These are phyloP conservation scores for Conringia planisiliqua DNA, from an alignment of 345 rosid genomes.

Conservation along the genomic window DNA sequence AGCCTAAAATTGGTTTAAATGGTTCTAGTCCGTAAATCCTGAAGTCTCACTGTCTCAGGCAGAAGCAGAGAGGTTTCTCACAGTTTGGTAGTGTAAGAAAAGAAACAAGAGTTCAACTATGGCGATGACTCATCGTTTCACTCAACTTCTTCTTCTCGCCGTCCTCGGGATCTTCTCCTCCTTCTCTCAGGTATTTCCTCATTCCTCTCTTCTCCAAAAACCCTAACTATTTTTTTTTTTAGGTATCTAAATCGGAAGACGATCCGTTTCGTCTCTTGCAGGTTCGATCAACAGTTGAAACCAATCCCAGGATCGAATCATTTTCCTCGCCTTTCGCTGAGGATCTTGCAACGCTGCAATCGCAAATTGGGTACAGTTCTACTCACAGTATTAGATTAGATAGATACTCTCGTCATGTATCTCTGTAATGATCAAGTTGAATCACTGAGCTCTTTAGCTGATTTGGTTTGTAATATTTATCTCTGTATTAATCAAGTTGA, in stretches of 20 bases:
- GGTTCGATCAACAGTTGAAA: constrained; percentile 25
- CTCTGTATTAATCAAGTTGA: background rate
- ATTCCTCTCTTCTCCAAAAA: background rate
- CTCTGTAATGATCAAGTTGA: background rate
- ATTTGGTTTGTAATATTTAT: background rate
- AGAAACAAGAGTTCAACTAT: constrained; percentile 7
- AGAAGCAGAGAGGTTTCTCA: background rate
- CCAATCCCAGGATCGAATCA: constrained; percentile 16
- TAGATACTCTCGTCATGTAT: background rate
- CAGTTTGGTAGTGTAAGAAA: constrained; percentile 5
- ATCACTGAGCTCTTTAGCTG: background rate
- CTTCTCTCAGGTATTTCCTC: constrained; percentile 22
- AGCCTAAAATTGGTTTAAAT: no score
- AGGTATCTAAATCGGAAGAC: background rate
- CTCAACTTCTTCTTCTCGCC: constrained; percentile 16
- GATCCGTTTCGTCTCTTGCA: constrained; percentile 11
- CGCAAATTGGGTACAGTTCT: constrained; percentile 36
- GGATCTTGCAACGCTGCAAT: constrained; percentile 41
- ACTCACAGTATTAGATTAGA: background rate
- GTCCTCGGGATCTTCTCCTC: constrained; percentile 15
- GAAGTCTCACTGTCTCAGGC: background rate
- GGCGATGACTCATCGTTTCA: constrained; percentile 15
- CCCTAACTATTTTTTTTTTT: background rate
- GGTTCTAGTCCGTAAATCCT: background rate
- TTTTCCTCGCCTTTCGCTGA: constrained; percentile 36